phyloP scores from a whole-genome alignment of 305 asterid genomes.

The Fraxinus dipetala region DNA sequence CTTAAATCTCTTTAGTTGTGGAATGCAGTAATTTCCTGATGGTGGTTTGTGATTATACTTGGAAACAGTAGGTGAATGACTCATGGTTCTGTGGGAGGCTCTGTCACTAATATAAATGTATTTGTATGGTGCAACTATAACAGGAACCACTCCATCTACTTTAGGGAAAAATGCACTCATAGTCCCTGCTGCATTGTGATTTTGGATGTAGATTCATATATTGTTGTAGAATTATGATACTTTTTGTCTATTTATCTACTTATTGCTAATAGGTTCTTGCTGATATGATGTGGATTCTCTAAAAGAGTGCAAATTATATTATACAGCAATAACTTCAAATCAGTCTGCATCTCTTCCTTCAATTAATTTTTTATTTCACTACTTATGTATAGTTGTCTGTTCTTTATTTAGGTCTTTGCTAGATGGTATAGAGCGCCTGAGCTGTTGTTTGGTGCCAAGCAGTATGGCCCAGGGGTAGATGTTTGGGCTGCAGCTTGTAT shows the following conservation, averaged over 20 bases:
- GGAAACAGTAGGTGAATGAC: background rate
- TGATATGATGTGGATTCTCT: background rate
- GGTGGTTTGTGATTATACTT: background rate
- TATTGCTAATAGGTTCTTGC: background rate
- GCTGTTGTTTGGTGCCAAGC: conserved; percentile 94
- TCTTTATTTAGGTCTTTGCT: conserved; percentile 69
- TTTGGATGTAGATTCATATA: background rate
- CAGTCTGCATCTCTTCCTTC: background rate
- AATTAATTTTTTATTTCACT: background rate
- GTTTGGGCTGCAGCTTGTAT: conserved; percentile 99
- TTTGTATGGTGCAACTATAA: background rate
- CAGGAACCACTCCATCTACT: background rate
- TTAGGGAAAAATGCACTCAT: background rate
- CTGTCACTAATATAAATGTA: background rate
- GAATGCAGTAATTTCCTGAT: background rate
- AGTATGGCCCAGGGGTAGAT: conserved; percentile 96
- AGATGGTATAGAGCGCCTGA: conserved; percentile 99
- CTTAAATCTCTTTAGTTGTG: background rate
- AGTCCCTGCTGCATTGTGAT: background rate
- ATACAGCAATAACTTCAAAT: background rate
- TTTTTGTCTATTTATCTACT: background rate
- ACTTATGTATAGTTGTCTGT: background rate
- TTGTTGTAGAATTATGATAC: background rate
- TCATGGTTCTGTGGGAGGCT: background rate
- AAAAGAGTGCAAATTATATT: background rate